phyloP scores from a whole-genome alignment of 164 flowering plant genomes.

The Berberis vulgaris region DNA sequence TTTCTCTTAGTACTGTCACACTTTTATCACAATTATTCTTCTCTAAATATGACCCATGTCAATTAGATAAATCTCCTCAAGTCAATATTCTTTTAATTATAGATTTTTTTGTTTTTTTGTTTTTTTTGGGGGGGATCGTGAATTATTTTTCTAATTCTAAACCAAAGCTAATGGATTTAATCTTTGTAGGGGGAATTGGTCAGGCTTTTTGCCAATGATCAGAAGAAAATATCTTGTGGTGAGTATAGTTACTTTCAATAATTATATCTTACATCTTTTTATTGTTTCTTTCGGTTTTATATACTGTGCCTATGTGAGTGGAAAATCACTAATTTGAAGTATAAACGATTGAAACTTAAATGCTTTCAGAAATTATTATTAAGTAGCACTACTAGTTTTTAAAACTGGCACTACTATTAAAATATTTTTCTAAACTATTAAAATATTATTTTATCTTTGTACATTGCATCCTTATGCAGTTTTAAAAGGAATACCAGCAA shows the following conservation, averaged over 20 bases:
- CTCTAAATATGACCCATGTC: too few species aligned
- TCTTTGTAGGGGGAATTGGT: slow-evolving; percentile 76
- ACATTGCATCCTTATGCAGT: too few species aligned
- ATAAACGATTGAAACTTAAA: background rate
- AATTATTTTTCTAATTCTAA: too few species aligned
- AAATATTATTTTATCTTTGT: too few species aligned
- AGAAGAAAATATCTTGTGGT: slow-evolving; percentile 89
- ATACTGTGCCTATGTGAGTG: background rate
- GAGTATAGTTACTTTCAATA: slow-evolving; percentile 19
- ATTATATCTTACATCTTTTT: background rate
- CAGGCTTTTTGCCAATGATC: slow-evolving; percentile 77
- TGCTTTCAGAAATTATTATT: too few species aligned
- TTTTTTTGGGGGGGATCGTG: slow-evolving; percentile 44
- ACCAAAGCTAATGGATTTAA: background rate
- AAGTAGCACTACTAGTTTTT: too few species aligned
- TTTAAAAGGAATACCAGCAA: too few species aligned
- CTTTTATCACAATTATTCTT: too few species aligned
- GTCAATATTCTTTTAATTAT: too few species aligned
- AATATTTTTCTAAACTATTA: too few species aligned
- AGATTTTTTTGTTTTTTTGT: slow-evolving; percentile 49
- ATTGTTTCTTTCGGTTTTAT: background rate
- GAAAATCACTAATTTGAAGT: background rate
- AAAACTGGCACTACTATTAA: too few species aligned
- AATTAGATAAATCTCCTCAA: background rate
- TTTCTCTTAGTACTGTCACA: too few species aligned